Conservation (phyloP, 805 yeast genomes). For the Starmerella kuoi region DNA sequence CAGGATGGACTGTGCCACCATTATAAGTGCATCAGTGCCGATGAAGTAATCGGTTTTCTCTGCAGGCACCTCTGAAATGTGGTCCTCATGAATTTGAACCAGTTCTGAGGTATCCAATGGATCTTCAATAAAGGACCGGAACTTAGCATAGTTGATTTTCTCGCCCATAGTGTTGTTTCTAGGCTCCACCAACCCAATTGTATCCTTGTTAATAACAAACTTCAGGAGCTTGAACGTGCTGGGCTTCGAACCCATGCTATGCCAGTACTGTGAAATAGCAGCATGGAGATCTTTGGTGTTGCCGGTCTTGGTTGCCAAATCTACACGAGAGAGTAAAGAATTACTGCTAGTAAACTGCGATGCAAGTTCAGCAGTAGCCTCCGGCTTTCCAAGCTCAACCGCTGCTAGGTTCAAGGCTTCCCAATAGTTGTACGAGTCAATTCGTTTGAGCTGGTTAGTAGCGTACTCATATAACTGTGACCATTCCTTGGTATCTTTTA, state of each 20-base stretch:
- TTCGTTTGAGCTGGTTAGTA: slow-evolving; percentile 34
- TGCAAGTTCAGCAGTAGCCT: slow-evolving; percentile 30
- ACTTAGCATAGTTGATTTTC: slow-evolving; percentile 38
- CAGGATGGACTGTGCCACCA: slow-evolving; percentile 37
- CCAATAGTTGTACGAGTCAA: slow-evolving; percentile 76
- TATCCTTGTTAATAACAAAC: slow-evolving; percentile 24
- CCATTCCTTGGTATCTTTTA: slow-evolving; percentile 36
- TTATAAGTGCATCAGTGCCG: slow-evolving; percentile 53
- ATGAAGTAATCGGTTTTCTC: slow-evolving; percentile 53
- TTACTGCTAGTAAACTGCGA: slow-evolving; percentile 38
- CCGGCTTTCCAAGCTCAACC: slow-evolving; percentile 28
- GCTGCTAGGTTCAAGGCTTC: slow-evolving; percentile 41
- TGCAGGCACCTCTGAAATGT: slow-evolving; percentile 30
- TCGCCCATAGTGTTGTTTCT: slow-evolving; percentile 18
- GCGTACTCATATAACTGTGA: slow-evolving; percentile 34
- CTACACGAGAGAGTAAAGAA: slow-evolving; percentile 41
- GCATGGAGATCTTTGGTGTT: slow-evolving; percentile 17
- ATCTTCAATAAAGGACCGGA: slow-evolving; percentile 30
- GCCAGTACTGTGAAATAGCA: slow-evolving; percentile 32
- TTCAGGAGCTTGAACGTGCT: slow-evolving; percentile 56
- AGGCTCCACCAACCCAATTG: slow-evolving; percentile 18
- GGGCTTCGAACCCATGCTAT: slow-evolving; percentile 40
- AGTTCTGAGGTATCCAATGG: slow-evolving; percentile 26
- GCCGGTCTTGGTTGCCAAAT: slow-evolving; percentile 29
- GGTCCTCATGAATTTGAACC: slow-evolving; percentile 32